phyloP scores from a whole-genome alignment of 306 rosid genomes.

The Sindora glabra region DNA sequence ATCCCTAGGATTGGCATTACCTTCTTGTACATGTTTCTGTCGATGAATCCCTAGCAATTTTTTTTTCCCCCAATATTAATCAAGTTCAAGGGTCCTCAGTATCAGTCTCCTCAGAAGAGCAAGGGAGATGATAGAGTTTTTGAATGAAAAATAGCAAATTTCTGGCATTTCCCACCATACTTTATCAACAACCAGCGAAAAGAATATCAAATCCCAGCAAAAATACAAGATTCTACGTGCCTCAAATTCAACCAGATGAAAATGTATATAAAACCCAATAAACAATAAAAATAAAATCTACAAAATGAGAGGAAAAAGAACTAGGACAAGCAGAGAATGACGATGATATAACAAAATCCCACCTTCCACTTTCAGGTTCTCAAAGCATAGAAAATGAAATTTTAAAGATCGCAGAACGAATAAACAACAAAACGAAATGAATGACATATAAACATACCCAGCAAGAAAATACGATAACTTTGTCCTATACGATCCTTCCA shows the following conservation, averaged over 20 bases:
- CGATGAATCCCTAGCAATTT: not conserved
- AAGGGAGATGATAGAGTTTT: not conserved
- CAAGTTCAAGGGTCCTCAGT: no score
- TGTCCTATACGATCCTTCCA: no score
- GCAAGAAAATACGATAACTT: no score
- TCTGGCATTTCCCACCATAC: not conserved
- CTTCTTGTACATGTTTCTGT: not conserved
- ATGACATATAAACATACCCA: no score
- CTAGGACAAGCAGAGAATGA: not conserved
- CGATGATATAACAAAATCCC: not conserved
- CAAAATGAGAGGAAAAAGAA: not conserved
- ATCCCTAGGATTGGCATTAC: not conserved
- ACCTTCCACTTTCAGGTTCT: not conserved
- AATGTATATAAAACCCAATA: not conserved
- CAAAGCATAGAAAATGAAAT: not conserved
- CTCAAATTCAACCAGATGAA: constrained; percentile 2
- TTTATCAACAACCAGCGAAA: no score
- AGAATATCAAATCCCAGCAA: constrained; percentile 3
- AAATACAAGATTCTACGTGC: constrained; percentile 24
- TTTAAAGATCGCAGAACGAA: not conserved
- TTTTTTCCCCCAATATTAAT: not conserved
- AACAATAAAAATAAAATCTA: not conserved
- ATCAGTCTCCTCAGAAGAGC: not conserved
- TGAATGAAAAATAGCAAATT: not conserved
- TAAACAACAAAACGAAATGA: no score